Evolutionary conservation across 2,329 filamentous ascomycete species (phyloP).

Genomic region (Penicillium sp.): DNA sequence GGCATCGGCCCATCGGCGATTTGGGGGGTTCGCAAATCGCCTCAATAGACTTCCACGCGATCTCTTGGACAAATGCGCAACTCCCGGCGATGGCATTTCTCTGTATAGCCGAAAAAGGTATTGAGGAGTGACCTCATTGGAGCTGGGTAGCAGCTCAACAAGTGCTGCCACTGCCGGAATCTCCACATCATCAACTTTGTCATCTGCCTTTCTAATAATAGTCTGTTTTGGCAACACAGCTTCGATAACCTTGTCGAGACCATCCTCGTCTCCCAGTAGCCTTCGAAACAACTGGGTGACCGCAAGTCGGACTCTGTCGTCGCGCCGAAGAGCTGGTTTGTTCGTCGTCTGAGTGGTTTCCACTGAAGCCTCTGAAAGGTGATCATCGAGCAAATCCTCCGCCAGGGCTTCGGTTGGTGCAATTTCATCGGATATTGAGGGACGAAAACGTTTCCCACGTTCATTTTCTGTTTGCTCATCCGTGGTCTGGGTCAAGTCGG

Average conservation of each 20-base stretch:
- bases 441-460: constrained; percentile 7
- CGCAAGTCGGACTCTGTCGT: constrained; percentile 21
- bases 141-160: constrained; percentile 44
- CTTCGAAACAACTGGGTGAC: constrained; percentile 26
- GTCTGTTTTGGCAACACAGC: constrained; percentile 29
- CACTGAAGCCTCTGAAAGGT: too few species aligned
- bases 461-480: constrained; percentile 8
- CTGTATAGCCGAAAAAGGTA: constrained; percentile 55
- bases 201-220: not conserved
- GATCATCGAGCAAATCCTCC: not conserved
- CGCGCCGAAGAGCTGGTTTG: constrained; percentile 15
- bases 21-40: constrained; percentile 58
- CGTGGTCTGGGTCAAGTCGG: constrained; percentile 7
- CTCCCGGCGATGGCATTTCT: constrained; percentile 52
- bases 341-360: too few species aligned
- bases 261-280: constrained; percentile 20
- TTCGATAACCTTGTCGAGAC: constrained; percentile 35
- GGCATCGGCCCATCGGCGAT: constrained; percentile 57
- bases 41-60: constrained; percentile 64
- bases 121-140: constrained; percentile 44
- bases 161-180: constrained; percentile 39
- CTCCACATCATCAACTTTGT: constrained; percentile 29
- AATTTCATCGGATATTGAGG: constrained; percentile 3
- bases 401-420: not conserved
- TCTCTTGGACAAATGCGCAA: constrained; percentile 49